Conservation (phyloP, 345 rosid genomes). For the Isatis tinctoria region DNA sequence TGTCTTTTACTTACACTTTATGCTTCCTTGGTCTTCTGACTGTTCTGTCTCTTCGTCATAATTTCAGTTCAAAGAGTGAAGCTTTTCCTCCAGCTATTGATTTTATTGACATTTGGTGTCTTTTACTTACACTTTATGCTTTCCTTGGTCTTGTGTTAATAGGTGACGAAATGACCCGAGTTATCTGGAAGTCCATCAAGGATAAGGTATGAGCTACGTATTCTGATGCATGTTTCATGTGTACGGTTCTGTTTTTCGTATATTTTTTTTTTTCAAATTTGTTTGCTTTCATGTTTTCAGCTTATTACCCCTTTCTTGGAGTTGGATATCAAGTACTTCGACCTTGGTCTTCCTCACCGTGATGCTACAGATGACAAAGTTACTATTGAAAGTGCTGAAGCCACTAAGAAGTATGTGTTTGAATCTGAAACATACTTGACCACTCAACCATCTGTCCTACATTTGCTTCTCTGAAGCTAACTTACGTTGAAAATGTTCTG, state of each 20-base stretch:
- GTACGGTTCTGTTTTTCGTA: neutral
- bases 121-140: too few relatives aligned
- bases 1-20: too few relatives aligned
- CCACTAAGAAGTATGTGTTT: slow-evolving; percentile 56
- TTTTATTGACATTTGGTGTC: too few relatives aligned
- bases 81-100: too few relatives aligned
- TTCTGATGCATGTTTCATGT: neutral
- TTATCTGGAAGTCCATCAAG: slow-evolving; percentile 93
- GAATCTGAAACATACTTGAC: neutral
- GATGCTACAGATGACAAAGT: slow-evolving; percentile 68
- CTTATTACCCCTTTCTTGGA: slow-evolving; percentile 82
- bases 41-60: too few relatives aligned
- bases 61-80: too few relatives aligned
- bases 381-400: slow-evolving; percentile 68
- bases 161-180: slow-evolving; percentile 99
- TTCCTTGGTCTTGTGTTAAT: slow-evolving; percentile 22
- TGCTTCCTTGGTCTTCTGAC: too few relatives aligned
- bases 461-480: neutral
- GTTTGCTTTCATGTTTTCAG: slow-evolving; percentile 35
- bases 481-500: too few relatives aligned
- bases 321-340: slow-evolving; percentile 68
- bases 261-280: neutral
- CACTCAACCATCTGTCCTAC: neutral
- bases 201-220: slow-evolving; percentile 54
- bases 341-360: slow-evolving; percentile 65